phyloP scores from a whole-genome alignment of 225 moss, liverwort and hornwort species.

The Polytrichum formosum region DNA sequence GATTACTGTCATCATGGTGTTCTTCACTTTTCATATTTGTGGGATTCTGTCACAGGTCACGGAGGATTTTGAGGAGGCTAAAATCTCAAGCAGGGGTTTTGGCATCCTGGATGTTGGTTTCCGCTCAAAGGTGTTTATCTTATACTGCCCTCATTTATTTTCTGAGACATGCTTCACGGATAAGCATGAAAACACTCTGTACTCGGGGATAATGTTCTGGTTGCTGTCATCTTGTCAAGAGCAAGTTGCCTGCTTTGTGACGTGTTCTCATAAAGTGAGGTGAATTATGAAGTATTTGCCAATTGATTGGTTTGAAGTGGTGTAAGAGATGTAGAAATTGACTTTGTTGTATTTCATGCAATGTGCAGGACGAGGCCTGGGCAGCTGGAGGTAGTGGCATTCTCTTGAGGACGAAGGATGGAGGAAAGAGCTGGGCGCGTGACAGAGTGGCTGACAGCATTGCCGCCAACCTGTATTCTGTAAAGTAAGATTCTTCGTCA shows the following conservation, averaged over 20 bases:
- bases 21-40: too few relatives aligned
- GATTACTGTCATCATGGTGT: too few relatives aligned
- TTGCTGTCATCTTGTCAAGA: too few relatives aligned
- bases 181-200: too few relatives aligned
- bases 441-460: constrained; percentile 75
- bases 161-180: too few relatives aligned
- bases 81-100: constrained; percentile 86
- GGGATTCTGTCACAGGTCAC: constrained; percentile 37
- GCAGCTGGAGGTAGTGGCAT: constrained; percentile 95
- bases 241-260: too few relatives aligned
- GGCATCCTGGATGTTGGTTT: constrained; percentile 94
- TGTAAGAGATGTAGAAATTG: too few relatives aligned
- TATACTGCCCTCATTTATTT: too few relatives aligned
- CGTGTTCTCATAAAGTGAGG: too few relatives aligned
- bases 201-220: too few relatives aligned
- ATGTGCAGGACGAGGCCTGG: constrained; percentile 85
- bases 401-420: constrained; percentile 77
- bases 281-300: too few relatives aligned
- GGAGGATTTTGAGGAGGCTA: constrained; percentile 86
- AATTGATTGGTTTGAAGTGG: too few relatives aligned
- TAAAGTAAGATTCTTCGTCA: constrained; percentile 46
- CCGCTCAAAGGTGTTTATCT: constrained; percentile 51
- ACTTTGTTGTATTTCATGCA: not conserved
- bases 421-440: constrained; percentile 89
- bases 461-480: constrained; percentile 69